phyloP scores from a whole-genome alignment of 768 basidiomycete species.

The Chiua virens region DNA sequence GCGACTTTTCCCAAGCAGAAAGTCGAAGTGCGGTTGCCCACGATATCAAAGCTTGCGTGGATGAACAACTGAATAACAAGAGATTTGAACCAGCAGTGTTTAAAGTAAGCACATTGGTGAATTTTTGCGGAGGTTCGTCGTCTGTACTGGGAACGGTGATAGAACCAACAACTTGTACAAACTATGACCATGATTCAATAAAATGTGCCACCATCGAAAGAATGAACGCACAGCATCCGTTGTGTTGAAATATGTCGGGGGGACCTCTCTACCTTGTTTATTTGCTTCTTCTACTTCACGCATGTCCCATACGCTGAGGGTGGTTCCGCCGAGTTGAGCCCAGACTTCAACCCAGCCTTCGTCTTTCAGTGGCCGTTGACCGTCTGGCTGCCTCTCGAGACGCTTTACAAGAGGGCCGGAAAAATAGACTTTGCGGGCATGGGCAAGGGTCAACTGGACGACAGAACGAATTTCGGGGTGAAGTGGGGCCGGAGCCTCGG shows the following conservation, averaged over 20 bases:
- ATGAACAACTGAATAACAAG: constrained; percentile 83
- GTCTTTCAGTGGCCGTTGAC: constrained; percentile 65
- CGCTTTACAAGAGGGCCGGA: constrained; percentile 79
- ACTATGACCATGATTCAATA: constrained; percentile 41
- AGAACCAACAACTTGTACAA: constrained; percentile 75
- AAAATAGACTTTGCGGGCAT: constrained; percentile 84
- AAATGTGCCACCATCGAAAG: background rate
- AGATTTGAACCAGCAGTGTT: constrained; percentile 95
- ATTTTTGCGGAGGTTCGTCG: constrained; percentile 53
- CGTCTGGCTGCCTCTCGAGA: constrained; percentile 77
- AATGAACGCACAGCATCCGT: constrained; percentile 75
- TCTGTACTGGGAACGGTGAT: constrained; percentile 61
- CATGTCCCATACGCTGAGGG: constrained; percentile 92
- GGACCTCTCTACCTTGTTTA: constrained; percentile 75
- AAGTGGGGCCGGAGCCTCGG: constrained; percentile 44
- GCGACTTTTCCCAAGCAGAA: constrained; percentile 91
- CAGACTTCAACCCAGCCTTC: constrained; percentile 84
- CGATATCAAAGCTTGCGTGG: constrained; percentile 64
- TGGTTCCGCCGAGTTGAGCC: constrained; percentile 89
- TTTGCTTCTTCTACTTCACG: constrained; percentile 82
- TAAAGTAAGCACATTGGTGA: constrained; percentile 80
- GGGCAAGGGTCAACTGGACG: constrained; percentile 69
- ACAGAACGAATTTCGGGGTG: constrained; percentile 85
- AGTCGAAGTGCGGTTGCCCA: constrained; percentile 93
- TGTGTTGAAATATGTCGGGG: constrained; percentile 83